These are phyloP conservation scores for Nidula niveotomentosa DNA, from an alignment of 1,284 basidiomycete genomes.

Conservation along the genomic window DNA sequence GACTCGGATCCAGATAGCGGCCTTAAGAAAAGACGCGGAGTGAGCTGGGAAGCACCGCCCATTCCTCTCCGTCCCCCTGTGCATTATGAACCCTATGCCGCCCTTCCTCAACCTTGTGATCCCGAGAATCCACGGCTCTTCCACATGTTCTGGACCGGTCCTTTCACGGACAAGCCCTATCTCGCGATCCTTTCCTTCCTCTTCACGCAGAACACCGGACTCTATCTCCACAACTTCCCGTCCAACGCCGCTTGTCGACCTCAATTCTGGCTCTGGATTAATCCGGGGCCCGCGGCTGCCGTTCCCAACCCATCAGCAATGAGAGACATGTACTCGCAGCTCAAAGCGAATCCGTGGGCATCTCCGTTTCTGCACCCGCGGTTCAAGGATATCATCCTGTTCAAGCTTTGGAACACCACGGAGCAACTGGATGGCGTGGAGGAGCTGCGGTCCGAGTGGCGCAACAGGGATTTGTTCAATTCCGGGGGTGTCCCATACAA, in stretches of 20 bases:
- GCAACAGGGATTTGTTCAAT: slow-evolving; percentile 68
- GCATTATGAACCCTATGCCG: slow-evolving; percentile 54
- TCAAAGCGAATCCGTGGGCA: slow-evolving; percentile 81
- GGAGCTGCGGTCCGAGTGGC: slow-evolving; percentile 80
- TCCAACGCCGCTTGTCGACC: slow-evolving; percentile 57
- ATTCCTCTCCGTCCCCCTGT: slow-evolving; percentile 35
- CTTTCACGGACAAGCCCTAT: slow-evolving; percentile 86
- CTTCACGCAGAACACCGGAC: slow-evolving; percentile 79
- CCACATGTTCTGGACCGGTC: slow-evolving; percentile 87
- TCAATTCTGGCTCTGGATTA: slow-evolving; percentile 90
- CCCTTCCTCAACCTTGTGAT: slow-evolving; percentile 61
- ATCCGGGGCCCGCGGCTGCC: slow-evolving; percentile 69
- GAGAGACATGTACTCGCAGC: slow-evolving; percentile 65
- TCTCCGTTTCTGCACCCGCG: slow-evolving; percentile 81
- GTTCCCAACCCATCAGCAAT: slow-evolving; percentile 73
- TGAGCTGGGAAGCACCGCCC: slow-evolving; percentile 43
- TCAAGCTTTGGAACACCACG: slow-evolving; percentile 90
- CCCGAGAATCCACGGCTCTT: slow-evolving; percentile 71
- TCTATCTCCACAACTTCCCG: slow-evolving; percentile 47
- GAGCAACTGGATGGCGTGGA: slow-evolving; percentile 82
- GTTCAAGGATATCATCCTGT: slow-evolving; percentile 80
- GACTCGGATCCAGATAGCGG: slow-evolving; percentile 31
- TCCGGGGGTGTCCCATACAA: slow-evolving; percentile 53
- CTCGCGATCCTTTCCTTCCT: slow-evolving; percentile 77
- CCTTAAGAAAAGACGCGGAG: slow-evolving; percentile 34